A percentile compares a stretch with the other conserved stretches of the same genome.
phyloP scores from a whole-genome alignment of 2,329 filamentous ascomycete species.

The Mariannaea elegans region DNA sequence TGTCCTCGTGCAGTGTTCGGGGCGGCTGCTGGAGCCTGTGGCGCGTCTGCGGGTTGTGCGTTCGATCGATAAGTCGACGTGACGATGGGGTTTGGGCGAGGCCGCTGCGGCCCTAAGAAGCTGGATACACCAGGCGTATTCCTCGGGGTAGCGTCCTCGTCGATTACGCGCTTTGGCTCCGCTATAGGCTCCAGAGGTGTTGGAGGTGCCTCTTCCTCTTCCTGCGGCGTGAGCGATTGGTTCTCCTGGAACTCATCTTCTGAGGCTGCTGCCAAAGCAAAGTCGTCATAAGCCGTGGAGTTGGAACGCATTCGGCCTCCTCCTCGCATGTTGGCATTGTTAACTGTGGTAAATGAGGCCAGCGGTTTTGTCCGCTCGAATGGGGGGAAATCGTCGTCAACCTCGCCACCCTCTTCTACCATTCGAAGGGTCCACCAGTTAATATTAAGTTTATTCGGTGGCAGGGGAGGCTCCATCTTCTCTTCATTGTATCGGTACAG shows the following conservation, averaged over 20 bases:
- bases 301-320: constrained; percentile 69
- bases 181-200: constrained; percentile 44
- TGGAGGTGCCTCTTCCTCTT: constrained; percentile 56
- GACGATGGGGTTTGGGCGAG: constrained; percentile 66
- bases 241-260: constrained; percentile 75
- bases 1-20: constrained; percentile 64
- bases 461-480: constrained; percentile 73
- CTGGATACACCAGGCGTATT: constrained; percentile 41
- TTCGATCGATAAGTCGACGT: constrained; percentile 68
- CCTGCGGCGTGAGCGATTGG: constrained; percentile 72
- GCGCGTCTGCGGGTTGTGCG: constrained; percentile 64
- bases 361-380: constrained; percentile 78
- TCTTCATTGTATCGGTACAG: constrained; percentile 83
- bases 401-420: constrained; percentile 84
- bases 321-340: constrained; percentile 79
- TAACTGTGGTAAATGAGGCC: constrained; percentile 82
- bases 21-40: constrained; percentile 55
- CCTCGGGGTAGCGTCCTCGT: constrained; percentile 39
- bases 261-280: constrained; percentile 79
- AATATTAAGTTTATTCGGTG: constrained; percentile 74
- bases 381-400: constrained; percentile 86
- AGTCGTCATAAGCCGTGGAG: constrained; percentile 83
- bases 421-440: constrained; percentile 86
- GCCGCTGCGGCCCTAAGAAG: constrained; percentile 42
- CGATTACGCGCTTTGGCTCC: constrained; percentile 40